A percentile compares a stretch with the other conserved stretches of the same genome.
phyloP scores from a whole-genome alignment of 2,329 filamentous ascomycete species.

The Paraconiothyrium brasiliense region DNA sequence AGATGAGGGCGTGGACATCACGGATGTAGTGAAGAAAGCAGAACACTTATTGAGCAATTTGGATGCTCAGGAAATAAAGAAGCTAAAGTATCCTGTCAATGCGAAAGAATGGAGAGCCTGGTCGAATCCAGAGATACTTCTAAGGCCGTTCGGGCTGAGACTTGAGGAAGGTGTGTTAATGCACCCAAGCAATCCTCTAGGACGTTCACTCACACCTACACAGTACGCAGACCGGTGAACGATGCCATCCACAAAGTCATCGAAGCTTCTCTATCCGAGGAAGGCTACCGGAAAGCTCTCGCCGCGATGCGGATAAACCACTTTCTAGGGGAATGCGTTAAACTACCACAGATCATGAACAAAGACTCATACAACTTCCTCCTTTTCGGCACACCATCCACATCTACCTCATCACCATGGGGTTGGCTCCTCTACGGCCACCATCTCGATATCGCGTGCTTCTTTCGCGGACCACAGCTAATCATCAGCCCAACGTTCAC shows the following conservation, averaged over 20 bases:
- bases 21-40: slow-evolving; percentile 63
- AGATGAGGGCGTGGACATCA: slow-evolving; percentile 71
- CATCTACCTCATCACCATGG: slow-evolving; percentile 65
- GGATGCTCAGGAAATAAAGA: slow-evolving; percentile 58
- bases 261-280: slow-evolving; percentile 67
- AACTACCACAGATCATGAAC: slow-evolving; percentile 72
- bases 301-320: slow-evolving; percentile 78
- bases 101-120: slow-evolving; percentile 76
- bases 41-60: slow-evolving; percentile 59
- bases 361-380: slow-evolving; percentile 80
- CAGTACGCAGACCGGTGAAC: slow-evolving; percentile 41
- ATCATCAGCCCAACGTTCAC: slow-evolving; percentile 79
- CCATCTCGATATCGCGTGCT: slow-evolving; percentile 77
- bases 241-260: slow-evolving; percentile 65
- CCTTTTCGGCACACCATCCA: slow-evolving; percentile 71
- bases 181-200: background rate
- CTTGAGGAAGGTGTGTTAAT: slow-evolving; percentile 65
- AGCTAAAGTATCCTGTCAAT: slow-evolving; percentile 69
- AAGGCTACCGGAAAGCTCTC: slow-evolving; percentile 76
- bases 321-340: slow-evolving; percentile 75
- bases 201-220: background rate
- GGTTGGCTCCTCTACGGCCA: slow-evolving; percentile 81
- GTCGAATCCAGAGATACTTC: slow-evolving; percentile 77
- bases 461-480: slow-evolving; percentile 72
- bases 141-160: slow-evolving; percentile 74